Evolutionary conservation across 805 yeast species (phyloP), one percentile per base, ranked within the genome.

Genomic region (Pichia exigua): DNA sequence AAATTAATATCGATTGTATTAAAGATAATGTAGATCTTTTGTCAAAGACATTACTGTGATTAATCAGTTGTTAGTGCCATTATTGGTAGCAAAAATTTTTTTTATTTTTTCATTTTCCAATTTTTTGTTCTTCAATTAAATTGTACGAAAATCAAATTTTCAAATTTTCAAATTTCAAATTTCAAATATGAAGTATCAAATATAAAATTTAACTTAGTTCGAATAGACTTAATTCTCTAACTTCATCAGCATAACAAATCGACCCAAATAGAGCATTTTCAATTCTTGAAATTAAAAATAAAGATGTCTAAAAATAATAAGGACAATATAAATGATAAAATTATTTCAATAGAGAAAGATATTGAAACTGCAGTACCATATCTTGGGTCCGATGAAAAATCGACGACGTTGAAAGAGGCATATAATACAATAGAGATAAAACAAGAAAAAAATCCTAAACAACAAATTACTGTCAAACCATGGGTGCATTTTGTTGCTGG

Each of bases 401-500:
- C 85, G 1, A 73, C 87, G 70, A 81, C 47, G 61, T 69, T 49
- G 72, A 81, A 64, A 51, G 58, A 60, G 15, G 62, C 65, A 8
- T 48, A 24, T 50, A 55, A 67, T 65, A 45, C 70, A 76, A 40
- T 24, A 26, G n/a, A 26, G 22, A 39, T 18, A 21, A 10, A 15
- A 24, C 49, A 1, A 68, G 64, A 51, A 58, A 60, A 26, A 22
- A 0, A 47, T 28, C 3, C 30, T 30, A 38, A 35, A 40, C 43
- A 35, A 32, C 30, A 44, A 32, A 47, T 53, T 12, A 35, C 45
- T 41, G 73, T 74, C 2, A 66, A 68, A 53, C 82, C 83, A 38
- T 78, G 82, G 92, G 89, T 85, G 7, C 92, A 86, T 68, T 87
- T 87, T 64, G 87, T 87, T n/a, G 91, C 95, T 13, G 95, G 94